A percentile compares a stretch with the other conserved stretches of the same genome.
phyloP scores from a whole-genome alignment of 306 rosid species.

The Corylus avellana region DNA sequence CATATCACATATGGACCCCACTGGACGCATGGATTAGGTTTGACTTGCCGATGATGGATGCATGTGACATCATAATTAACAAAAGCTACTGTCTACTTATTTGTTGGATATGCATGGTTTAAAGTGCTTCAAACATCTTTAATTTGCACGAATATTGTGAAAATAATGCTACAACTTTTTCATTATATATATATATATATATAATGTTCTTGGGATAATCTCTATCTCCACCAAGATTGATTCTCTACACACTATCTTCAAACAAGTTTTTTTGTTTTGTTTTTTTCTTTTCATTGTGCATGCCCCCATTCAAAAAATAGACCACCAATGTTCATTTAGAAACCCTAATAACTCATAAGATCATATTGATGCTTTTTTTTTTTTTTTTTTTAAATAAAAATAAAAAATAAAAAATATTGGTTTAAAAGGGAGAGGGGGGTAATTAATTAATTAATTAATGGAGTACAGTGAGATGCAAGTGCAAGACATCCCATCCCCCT shows the following conservation, averaged over 20 bases:
- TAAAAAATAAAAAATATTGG: too few species aligned
- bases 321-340: neutral
- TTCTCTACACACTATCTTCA: conserved; percentile 14
- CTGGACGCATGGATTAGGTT: conserved; percentile 40
- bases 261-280: neutral
- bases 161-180: conserved; percentile 7
- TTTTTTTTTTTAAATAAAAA: too few species aligned
- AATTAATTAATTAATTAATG: neutral
- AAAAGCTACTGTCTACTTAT: conserved; percentile 37
- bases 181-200: neutral
- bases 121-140: conserved; percentile 24
- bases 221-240: conserved; percentile 21
- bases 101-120: conserved; percentile 33
- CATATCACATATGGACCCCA: conserved; percentile 32
- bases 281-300: neutral
- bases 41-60: conserved; percentile 34
- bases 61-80: conserved; percentile 53
- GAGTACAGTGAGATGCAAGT: neutral
- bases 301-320: neutral
- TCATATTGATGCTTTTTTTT: neutral
- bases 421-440: neutral
- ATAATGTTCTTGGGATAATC: conserved; percentile 24
- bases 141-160: neutral
- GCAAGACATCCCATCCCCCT: conserved; percentile 30
- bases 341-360: neutral